Base-by-base conservation (phyloP, 345 rosid species). In the Pseudoturritis turrita region DNA sequence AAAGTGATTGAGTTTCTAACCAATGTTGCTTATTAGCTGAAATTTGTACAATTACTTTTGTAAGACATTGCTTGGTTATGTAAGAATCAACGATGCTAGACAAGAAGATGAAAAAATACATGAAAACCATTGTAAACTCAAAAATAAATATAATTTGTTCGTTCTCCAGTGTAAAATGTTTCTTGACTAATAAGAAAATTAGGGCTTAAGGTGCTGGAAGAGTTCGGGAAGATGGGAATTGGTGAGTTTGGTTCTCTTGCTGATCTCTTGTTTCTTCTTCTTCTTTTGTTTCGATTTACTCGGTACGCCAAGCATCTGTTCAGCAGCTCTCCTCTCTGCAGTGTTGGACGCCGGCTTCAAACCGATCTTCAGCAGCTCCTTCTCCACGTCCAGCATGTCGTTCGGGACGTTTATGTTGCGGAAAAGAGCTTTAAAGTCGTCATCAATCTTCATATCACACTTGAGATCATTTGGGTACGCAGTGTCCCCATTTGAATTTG, bases 401-500 rank as follows among this genome's bases (percentile, higher is more conserved):
- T 65, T 78, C 0, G 96, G 93, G 67, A 91, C 64, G 43, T 89
- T 90, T 12, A 84, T 85, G 31, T 79, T 70, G 5, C 88, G 83
- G 44, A 82, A 91, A 1, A 85, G 75, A 65, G 70, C 75, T 75
- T 94, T 89, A 21, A 89, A 79, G 41, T 94, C 93, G 41, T 88
- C 90, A 22, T 88, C 90, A 68, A 84, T 89, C 67, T 78, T 83
- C 29, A 87, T 84, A 18, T 83, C 79, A 7, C 72, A 72, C 79
- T 83, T 87, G 28, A 94, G 91, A 71, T 93, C 89, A 52, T 93
- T 87, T 0, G 98, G 96, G 51, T 86, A 90, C 18, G 92, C 97
- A 40, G 87, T 80, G 47, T 93, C 92, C 71, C 85, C 96, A 56
- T 85, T 86, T 0, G 92, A 84, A 52, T 89, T 88, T 4, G 93